A percentile compares a stretch with the other conserved stretches of the same genome.
Conservation (phyloP, 495 filamentous ascomycete species). For the Saxophila tyrrhenica region DNA sequence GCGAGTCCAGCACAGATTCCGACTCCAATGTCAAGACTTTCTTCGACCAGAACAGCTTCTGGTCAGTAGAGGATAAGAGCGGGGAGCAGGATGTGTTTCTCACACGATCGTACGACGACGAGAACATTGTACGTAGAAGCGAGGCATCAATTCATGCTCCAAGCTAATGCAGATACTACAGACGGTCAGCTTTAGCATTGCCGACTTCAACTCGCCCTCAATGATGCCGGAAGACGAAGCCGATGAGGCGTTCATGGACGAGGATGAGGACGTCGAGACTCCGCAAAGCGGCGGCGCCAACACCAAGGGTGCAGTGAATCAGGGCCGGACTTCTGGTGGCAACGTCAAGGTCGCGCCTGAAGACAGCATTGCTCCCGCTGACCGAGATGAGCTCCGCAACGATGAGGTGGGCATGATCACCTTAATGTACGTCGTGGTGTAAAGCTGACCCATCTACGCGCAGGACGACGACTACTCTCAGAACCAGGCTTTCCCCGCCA, state of each 20-base stretch:
- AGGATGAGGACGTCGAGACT: slow-evolving; percentile 21
- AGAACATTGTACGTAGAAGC: slow-evolving; percentile 58
- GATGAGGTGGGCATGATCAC: slow-evolving; percentile 26
- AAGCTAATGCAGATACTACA: not conserved
- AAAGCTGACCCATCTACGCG: not conserved
- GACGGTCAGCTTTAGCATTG: slow-evolving; percentile 81
- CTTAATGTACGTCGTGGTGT: no score
- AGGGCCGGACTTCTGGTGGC: slow-evolving; percentile 36
- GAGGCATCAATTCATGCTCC: no score
- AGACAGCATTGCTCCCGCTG: slow-evolving; percentile 46
- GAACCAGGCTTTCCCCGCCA: slow-evolving; percentile 54
- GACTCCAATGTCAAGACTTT: slow-evolving; percentile 59
- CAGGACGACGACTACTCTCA: slow-evolving; percentile 5
- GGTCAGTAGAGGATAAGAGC: slow-evolving; percentile 61
- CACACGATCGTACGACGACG: slow-evolving; percentile 70
- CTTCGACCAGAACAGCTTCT: slow-evolving; percentile 55
- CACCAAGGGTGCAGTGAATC: slow-evolving; percentile 43
- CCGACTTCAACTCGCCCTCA: slow-evolving; percentile 66
- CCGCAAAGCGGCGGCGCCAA: slow-evolving; percentile 41
- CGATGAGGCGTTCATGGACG: slow-evolving; percentile 32
- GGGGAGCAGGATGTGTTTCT: slow-evolving; percentile 83
- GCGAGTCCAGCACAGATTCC: slow-evolving; percentile 35
- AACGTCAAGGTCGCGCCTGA: slow-evolving; percentile 46
- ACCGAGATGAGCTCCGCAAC: slow-evolving; percentile 41
- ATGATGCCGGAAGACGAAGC: slow-evolving; percentile 44